Evolutionary conservation across 1,284 basidiomycete genomes (phyloP), one percentile per base, ranked within the genome.

Genomic region (Afroboletus lepidellus): DNA sequence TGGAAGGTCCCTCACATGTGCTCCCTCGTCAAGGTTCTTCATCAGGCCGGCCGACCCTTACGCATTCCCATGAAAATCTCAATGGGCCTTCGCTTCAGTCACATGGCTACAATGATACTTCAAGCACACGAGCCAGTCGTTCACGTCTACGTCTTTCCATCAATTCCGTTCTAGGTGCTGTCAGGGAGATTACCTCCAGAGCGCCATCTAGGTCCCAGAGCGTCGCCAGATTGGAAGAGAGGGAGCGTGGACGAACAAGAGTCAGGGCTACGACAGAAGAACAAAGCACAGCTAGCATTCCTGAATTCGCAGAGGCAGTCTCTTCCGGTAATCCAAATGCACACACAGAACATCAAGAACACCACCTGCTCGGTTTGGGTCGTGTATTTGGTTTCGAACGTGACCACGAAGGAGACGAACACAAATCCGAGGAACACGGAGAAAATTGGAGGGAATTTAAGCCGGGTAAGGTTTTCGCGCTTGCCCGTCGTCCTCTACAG

Each of bases 371-470:
- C 18, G 55, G 61, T 21, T 43, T 69, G 3, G 55, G 57, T 29
- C 64, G 63, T 8, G 34, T 64, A 24, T 30, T 67, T 5, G 61
- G 63, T 36, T 38, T 62, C 11, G 60, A 64, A 20, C 59, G 51
- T 24, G 55, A 60, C 13, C 39, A 56, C 12, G 61, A 55, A 24
- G 54, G 45, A 2, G 25, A 24, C 3, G 48, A 54, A 25, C 49
- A 48, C 0, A 69, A 71, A 32, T 44, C 23, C 18, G 64, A 56
- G 36, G 76, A 77, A 65, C 72, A 73, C 16, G 74, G 77, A 39
- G 72, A 81, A 54, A 81, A 85, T n/a, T 97, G 93, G 88, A 92
- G 88, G 62, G 94, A 97, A 71, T 96, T 98, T 70, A 84, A 87
- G 63, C 88, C 91, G 74, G 94, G 94, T 87, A 49, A 33, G 78